Evolutionary conservation across 164 flowering plant genomes (phyloP).

Genomic region (Liriodendron chinense): DNA sequence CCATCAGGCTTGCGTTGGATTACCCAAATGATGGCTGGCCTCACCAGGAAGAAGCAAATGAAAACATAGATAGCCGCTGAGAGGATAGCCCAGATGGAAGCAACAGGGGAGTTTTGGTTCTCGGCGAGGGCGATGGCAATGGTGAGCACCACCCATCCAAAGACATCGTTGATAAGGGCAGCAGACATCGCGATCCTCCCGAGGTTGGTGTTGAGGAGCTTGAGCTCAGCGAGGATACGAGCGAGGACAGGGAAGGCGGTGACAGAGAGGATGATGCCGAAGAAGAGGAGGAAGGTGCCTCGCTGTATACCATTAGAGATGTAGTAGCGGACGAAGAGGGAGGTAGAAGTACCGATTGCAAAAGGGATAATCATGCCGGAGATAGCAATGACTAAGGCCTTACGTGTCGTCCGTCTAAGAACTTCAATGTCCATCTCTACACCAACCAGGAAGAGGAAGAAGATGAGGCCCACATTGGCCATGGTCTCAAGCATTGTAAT

Average conservation of each 20-base stretch:
- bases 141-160: constrained; percentile 30
- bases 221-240: constrained; percentile 31
- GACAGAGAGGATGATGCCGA: constrained; percentile 26
- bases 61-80: constrained; percentile 18
- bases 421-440: constrained; percentile 31
- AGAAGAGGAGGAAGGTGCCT: constrained; percentile 29
- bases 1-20: constrained; percentile 28
- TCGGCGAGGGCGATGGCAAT: constrained; percentile 26
- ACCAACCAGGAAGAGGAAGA: background rate
- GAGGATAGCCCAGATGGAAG: constrained; percentile 23
- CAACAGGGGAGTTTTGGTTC: background rate
- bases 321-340: constrained; percentile 15
- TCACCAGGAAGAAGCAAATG: constrained; percentile 22
- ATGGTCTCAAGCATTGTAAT: background rate
- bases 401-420: constrained; percentile 16
- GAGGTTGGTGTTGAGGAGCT: constrained; percentile 34
- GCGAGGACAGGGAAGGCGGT: constrained; percentile 31
- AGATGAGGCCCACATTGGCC: background rate
- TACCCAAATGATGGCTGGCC: constrained; percentile 35
- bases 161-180: constrained; percentile 30
- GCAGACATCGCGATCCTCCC: constrained; percentile 33
- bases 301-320: background rate
- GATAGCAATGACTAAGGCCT: constrained; percentile 24
- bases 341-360: constrained; percentile 18
- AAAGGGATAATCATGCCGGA: constrained; percentile 33